Conservation (phyloP, 2,329 filamentous ascomycete genomes). For the Trichoderma sp. region DNA sequence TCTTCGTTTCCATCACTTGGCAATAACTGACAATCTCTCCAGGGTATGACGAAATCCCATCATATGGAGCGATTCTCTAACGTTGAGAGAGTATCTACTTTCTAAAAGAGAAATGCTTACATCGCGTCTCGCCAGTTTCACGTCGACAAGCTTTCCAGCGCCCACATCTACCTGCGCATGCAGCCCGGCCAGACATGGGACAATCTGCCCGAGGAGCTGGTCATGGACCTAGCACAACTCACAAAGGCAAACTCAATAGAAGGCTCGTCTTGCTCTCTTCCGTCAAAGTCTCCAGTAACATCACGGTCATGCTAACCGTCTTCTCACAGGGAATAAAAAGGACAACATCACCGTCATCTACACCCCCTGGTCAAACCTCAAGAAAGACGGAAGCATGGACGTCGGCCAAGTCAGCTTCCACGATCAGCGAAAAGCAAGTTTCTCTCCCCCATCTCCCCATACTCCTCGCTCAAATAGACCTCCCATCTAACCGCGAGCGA, state of each 20-base stretch:
- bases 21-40: neutral
- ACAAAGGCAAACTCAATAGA: conserved; percentile 99
- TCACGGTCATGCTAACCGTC: neutral
- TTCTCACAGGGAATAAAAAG: conserved; percentile 86
- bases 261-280: conserved; percentile 41
- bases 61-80: too few relatives aligned
- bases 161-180: conserved; percentile 91
- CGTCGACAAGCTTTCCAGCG: conserved; percentile 93
- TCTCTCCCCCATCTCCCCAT: neutral
- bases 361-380: conserved; percentile 94
- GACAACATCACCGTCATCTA: conserved; percentile 97
- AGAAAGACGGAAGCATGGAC: conserved; percentile 94
- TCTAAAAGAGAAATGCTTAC: neutral
- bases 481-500: neutral
- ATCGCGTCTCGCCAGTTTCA: conserved; percentile 64
- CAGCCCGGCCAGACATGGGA: conserved; percentile 80
- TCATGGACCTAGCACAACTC: conserved; percentile 90
- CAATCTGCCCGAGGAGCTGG: conserved; percentile 65
- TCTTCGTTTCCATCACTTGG: neutral
- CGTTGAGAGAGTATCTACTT: neutral
- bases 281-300: neutral
- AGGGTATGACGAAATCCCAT: conserved; percentile 26
- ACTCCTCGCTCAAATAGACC: neutral
- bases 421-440: conserved; percentile 64
- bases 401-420: conserved; percentile 94